phyloP scores from a whole-genome alignment of 2,329 filamentous ascomycete genomes.

The Monilinia vaccinii-corymbosi region DNA sequence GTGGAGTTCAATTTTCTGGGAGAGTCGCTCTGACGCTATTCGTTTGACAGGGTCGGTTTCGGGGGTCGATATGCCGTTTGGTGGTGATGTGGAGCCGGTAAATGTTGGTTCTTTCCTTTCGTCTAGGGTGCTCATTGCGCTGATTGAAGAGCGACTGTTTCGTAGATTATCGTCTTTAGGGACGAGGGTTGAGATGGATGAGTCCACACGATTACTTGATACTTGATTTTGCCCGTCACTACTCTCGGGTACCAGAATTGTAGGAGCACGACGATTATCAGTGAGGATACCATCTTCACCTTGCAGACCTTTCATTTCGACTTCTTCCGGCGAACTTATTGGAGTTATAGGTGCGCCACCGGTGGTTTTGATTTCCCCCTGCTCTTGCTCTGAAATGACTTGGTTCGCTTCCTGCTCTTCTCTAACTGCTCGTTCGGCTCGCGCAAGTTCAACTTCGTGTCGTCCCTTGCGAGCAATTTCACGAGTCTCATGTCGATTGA shows the following conservation, averaged over 20 bases:
- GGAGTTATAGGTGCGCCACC: not conserved
- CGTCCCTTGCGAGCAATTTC: conserved; percentile 50
- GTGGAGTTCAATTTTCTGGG: conserved; percentile 1
- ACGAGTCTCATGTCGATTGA: conserved; percentile 51
- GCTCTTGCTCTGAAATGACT: conserved; percentile 6
- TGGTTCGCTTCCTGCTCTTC: conserved; percentile 26
- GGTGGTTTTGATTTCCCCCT: not conserved
- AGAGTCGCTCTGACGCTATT: conserved; percentile 7
- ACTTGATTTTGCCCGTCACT: not conserved
- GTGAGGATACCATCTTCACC: not conserved
- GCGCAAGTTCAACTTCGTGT: conserved; percentile 37
- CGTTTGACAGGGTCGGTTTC: conserved; percentile 5
- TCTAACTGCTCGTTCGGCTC: conserved; percentile 30
- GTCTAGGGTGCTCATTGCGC: conserved; percentile 12
- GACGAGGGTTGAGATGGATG: not conserved
- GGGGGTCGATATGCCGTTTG: not conserved
- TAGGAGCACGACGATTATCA: not conserved
- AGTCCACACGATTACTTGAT: not conserved
- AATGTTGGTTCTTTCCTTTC: conserved; percentile 13
- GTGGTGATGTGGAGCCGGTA: not conserved
- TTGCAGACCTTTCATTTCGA: not conserved
- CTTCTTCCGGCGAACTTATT: not conserved
- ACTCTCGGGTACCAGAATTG: not conserved
- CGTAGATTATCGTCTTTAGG: conserved; percentile 6
- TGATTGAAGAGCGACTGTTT: conserved; percentile 10